Evolutionary conservation across 2,329 filamentous ascomycete species (phyloP).

Genomic region (Pochonia chlamydosporia): DNA sequence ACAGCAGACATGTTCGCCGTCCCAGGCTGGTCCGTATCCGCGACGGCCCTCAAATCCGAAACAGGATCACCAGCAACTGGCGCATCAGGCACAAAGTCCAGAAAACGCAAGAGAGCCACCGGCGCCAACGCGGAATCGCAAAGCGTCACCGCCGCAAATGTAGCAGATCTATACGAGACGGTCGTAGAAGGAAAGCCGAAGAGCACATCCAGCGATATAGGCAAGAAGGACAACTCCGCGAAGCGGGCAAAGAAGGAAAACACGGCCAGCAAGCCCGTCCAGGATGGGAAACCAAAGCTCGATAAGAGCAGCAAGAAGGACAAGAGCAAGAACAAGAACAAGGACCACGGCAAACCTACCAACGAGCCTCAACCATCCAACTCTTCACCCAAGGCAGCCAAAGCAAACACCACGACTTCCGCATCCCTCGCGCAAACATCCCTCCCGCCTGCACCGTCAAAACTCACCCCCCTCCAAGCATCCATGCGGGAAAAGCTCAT

Average conservation of each 20-base stretch:
- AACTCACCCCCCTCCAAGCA: constrained; percentile 86
- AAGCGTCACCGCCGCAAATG: constrained; percentile 61
- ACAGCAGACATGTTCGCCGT: constrained; percentile 73
- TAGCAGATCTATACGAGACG: constrained; percentile 72
- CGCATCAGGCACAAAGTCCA: constrained; percentile 40
- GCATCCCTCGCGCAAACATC: constrained; percentile 21
- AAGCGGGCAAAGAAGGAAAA: constrained; percentile 6
- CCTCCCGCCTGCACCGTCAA: constrained; percentile 40
- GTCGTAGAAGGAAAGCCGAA: constrained; percentile 61
- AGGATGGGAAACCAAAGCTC: background rate
- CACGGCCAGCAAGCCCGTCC: background rate
- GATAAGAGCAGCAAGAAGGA: constrained; percentile 33
- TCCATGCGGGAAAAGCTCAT: constrained; percentile 94
- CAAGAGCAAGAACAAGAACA: constrained; percentile 17
- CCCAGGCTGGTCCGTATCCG: constrained; percentile 82
- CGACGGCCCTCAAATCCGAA: constrained; percentile 67
- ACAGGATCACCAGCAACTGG: constrained; percentile 29
- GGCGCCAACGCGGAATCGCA: constrained; percentile 17
- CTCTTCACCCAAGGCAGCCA: constrained; percentile 14
- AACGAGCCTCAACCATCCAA: constrained; percentile 6
- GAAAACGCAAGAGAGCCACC: constrained; percentile 48
- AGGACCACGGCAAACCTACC: constrained; percentile 5
- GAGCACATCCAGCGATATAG: constrained; percentile 11
- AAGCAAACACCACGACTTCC: constrained; percentile 1
- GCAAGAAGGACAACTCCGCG: constrained; percentile 16